phyloP scores from a whole-genome alignment of 2,329 filamentous ascomycete genomes.

The Berkeleyomyces basicola region DNA sequence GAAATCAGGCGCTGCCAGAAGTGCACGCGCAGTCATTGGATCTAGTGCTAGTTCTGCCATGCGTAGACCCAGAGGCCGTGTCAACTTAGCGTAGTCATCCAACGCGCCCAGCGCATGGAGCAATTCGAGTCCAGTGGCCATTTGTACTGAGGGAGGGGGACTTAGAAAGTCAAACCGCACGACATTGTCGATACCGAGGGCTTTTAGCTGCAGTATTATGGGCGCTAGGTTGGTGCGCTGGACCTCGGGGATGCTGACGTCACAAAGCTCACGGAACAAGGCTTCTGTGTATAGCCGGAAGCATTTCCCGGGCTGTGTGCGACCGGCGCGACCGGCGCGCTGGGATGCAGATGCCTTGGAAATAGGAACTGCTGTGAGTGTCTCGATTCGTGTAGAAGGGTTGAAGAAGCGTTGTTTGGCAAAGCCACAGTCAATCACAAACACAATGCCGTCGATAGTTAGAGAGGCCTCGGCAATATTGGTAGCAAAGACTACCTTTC shows the following conservation, averaged over 20 bases:
- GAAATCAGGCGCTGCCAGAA: conserved; percentile 60
- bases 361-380: conserved; percentile 61
- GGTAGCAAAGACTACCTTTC: conserved; percentile 85
- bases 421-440: conserved; percentile 79
- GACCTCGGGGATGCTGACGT: conserved; percentile 72
- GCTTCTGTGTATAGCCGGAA: conserved; percentile 80
- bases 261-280: conserved; percentile 46
- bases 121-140: conserved; percentile 74
- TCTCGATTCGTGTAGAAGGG: conserved; percentile 71
- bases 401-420: conserved; percentile 82
- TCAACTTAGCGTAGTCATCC: conserved; percentile 80
- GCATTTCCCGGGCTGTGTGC: conserved; percentile 83
- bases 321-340: conserved; percentile 73
- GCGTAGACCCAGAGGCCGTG: conserved; percentile 65
- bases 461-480: conserved; percentile 96
- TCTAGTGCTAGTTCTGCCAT: conserved; percentile 92
- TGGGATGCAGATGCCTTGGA: conserved; percentile 91
- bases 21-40: conserved; percentile 85
- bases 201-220: conserved; percentile 79
- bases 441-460: conserved; percentile 82
- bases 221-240: conserved; percentile 83
- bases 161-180: conserved; percentile 80
- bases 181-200: conserved; percentile 87
- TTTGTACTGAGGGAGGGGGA: conserved; percentile 65
- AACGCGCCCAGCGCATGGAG: conserved; percentile 75